Percentiles rank a stretch among this genome's conserved stretches.
phyloP scores from a whole-genome alignment of 2,329 filamentous ascomycete genomes.

The Aspergillus sclerotialis region DNA sequence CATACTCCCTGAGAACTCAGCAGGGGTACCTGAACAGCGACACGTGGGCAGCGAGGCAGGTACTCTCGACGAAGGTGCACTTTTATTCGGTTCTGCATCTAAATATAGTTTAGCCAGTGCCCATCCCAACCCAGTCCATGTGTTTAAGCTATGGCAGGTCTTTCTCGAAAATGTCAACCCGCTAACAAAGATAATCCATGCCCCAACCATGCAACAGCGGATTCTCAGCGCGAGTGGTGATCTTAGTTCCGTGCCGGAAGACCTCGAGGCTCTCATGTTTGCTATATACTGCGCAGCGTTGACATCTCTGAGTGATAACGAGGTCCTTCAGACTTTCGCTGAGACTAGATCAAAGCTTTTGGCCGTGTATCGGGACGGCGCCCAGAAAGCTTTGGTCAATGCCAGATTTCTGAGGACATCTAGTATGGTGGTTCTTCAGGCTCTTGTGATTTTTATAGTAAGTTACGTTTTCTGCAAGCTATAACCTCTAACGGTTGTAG shows the following conservation, averaged over 20 bases:
- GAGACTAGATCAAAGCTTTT: constrained; percentile 3
- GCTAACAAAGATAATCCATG: constrained; percentile 13
- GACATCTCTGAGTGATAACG: constrained; percentile 7
- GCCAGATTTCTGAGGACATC: constrained; percentile 10
- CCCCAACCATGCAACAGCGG: constrained; percentile 3
- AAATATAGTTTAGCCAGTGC: not conserved
- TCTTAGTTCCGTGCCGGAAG: not conserved
- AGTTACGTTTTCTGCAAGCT: too few species aligned
- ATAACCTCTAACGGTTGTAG: too few species aligned
- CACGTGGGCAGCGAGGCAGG: constrained; percentile 1
- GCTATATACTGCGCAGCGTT: constrained; percentile 12
- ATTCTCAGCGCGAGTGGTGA: constrained; percentile 1
- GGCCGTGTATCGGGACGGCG: constrained; percentile 3
- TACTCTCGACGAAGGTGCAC: not conserved
- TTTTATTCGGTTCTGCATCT: not conserved
- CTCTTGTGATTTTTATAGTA: constrained; percentile 11
- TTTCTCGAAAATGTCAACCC: constrained; percentile 15
- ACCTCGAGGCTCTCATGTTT: constrained; percentile 6
- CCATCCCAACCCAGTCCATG: constrained; percentile 2
- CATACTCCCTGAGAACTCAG: too few species aligned
- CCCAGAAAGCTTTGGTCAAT: constrained; percentile 6
- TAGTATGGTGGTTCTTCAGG: constrained; percentile 10
- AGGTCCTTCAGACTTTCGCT: constrained; percentile 5
- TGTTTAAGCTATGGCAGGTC: constrained; percentile 9
- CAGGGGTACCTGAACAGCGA: constrained; percentile 6